Conservation (phyloP, 164 flowering plant species). For the Sextonia rubra region DNA sequence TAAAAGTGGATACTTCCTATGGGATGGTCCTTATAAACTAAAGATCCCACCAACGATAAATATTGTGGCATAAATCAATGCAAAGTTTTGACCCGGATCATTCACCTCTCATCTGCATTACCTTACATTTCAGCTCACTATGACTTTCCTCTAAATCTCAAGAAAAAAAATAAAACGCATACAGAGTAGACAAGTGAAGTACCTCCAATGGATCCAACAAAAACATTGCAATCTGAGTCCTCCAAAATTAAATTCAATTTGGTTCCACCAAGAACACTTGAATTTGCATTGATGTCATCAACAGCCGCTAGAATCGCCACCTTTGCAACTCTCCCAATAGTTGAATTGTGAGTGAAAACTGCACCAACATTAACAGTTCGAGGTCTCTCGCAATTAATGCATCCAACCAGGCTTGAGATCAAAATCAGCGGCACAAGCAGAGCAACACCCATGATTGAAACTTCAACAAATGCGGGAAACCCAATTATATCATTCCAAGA, state of each 20-base stretch:
- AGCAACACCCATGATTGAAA: slow-evolving; percentile 16
- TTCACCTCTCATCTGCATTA: no score
- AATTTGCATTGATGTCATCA: slow-evolving; percentile 55
- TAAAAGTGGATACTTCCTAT: no score
- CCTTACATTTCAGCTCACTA: background rate
- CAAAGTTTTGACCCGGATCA: no score
- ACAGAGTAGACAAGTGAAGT: slow-evolving; percentile 3
- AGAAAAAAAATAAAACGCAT: background rate
- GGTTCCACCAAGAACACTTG: slow-evolving; percentile 49
- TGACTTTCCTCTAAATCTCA: background rate
- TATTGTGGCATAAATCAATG: no score
- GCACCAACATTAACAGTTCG: slow-evolving; percentile 63
- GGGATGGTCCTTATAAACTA: no score
- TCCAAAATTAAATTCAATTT: slow-evolving; percentile 36
- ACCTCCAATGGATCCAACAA: slow-evolving; percentile 66
- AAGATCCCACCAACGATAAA: no score
- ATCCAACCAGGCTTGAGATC: slow-evolving; percentile 24
- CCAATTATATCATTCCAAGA: slow-evolving; percentile 6
- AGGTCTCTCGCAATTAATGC: slow-evolving; percentile 34
- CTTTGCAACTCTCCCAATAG: slow-evolving; percentile 70
- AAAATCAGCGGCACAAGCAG: slow-evolving; percentile 16
- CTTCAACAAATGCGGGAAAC: background rate
- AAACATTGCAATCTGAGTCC: slow-evolving; percentile 57
- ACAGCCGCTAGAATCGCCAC: slow-evolving; percentile 58
- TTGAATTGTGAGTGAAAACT: slow-evolving; percentile 59